Percentiles rank a stretch among this genome's conserved stretches.
phyloP scores from a whole-genome alignment of 164 flowering plant species.

The Akebia trifoliata region DNA sequence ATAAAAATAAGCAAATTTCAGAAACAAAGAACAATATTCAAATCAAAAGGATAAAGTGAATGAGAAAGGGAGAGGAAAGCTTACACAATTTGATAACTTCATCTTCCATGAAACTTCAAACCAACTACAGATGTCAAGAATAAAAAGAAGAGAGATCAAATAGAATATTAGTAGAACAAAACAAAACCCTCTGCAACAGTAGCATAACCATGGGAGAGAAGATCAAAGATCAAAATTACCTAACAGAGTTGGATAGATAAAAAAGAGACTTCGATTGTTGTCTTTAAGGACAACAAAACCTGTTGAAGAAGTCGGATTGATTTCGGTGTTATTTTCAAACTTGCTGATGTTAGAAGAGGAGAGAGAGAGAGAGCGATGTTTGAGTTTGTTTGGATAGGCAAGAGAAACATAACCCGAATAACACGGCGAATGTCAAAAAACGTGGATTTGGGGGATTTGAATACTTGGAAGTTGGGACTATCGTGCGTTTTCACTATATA shows the following conservation, averaged over 20 bases:
- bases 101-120: slow-evolving; percentile 6
- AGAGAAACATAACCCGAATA: background rate
- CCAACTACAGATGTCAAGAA: background rate
- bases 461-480: background rate
- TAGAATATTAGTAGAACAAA: too few relatives aligned
- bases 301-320: background rate
- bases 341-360: background rate
- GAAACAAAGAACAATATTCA: background rate
- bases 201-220: background rate
- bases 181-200: background rate
- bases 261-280: background rate
- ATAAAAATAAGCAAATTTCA: background rate
- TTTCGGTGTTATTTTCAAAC: background rate
- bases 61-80: background rate
- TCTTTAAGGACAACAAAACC: background rate
- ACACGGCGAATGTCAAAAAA: slow-evolving; percentile 3
- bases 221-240: background rate
- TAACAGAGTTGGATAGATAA: background rate
- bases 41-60: background rate
- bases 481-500: too few relatives aligned
- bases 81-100: slow-evolving; percentile 19
- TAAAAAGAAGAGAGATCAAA: background rate
- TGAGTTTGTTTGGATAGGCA: too few relatives aligned
- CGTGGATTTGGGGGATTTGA: background rate
- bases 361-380: slow-evolving; percentile 4